Evolutionary conservation across 805 yeast species (phyloP).

Genomic region (Wickerhamomyces strasburgensis): DNA sequence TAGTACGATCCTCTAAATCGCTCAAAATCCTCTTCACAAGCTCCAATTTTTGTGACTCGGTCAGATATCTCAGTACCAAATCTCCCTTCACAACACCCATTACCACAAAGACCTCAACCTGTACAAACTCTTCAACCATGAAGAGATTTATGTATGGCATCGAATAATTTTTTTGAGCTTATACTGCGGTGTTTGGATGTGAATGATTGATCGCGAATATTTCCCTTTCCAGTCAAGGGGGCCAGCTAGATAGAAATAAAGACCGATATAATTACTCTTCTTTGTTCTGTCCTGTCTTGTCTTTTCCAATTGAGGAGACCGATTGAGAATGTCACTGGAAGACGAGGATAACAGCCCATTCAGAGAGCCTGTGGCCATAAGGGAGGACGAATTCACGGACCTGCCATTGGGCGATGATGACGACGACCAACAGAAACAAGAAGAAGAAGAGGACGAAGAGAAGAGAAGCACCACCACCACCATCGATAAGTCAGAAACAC

Average conservation of each 20-base stretch:
- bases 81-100: too few relatives aligned
- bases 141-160: too few relatives aligned
- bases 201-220: too few relatives aligned
- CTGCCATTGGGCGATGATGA: slow-evolving; percentile 23
- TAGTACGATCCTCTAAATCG: slow-evolving; percentile 2
- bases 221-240: too few relatives aligned
- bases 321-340: slow-evolving; percentile 19
- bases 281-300: too few relatives aligned
- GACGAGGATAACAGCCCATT: slow-evolving; percentile 26
- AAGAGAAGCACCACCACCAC: slow-evolving; percentile 3
- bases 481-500: slow-evolving; percentile 11
- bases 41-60: slow-evolving; percentile 1
- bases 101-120: too few relatives aligned
- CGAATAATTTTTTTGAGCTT: too few relatives aligned
- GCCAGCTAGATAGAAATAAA: too few relatives aligned
- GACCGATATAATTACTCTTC: too few relatives aligned
- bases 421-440: slow-evolving; percentile 2
- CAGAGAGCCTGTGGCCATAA: slow-evolving; percentile 7
- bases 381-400: slow-evolving; percentile 25
- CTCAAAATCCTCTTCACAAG: slow-evolving; percentile 7
- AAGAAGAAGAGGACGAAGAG: background rate
- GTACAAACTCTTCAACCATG: background rate
- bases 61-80: slow-evolving; percentile 7
- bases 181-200: too few relatives aligned
- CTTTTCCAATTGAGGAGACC: too few relatives aligned